A percentile compares a stretch with the other conserved stretches of the same genome.
These are phyloP conservation scores for Bothriochloa decipiens DNA, from an alignment of 176 grass and related monocot genomes.

Conservation along the genomic window DNA sequence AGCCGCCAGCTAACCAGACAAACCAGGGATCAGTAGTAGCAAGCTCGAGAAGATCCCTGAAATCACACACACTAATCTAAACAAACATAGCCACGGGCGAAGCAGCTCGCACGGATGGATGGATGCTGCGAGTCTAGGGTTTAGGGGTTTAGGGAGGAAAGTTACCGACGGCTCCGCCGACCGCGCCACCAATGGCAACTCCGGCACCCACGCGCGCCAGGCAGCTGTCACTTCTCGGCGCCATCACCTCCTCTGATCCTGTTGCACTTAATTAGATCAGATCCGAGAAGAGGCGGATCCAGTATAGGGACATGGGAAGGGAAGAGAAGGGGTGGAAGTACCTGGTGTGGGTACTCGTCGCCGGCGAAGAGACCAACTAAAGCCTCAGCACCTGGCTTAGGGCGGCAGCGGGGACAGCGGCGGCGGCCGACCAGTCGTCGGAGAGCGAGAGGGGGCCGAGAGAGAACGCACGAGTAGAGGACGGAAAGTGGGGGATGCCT, in stretches of 20 bases:
- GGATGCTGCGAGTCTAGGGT: conserved; percentile 36
- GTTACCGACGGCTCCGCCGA: conserved; percentile 85
- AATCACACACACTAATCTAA: background rate
- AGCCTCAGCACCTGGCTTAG: too few relatives aligned
- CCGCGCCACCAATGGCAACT: conserved; percentile 67
- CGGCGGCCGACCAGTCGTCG: too few relatives aligned
- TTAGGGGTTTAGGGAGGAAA: conserved; percentile 47
- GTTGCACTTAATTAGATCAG: background rate
- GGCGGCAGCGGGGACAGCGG: too few relatives aligned
- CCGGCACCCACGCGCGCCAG: conserved; percentile 73
- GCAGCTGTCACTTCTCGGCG: conserved; percentile 58
- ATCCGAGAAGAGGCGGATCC: background rate
- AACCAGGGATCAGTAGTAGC: conserved; percentile 19
- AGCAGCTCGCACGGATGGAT: background rate
- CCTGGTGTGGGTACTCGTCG: too few relatives aligned
- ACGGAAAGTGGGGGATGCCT: too few relatives aligned
- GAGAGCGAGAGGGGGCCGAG: too few relatives aligned
- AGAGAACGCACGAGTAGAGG: too few relatives aligned
- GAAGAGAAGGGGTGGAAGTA: too few relatives aligned
- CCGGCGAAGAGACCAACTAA: too few relatives aligned
- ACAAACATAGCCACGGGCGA: background rate
- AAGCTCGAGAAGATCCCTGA: background rate
- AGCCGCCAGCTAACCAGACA: background rate
- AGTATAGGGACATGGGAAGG: too few relatives aligned
- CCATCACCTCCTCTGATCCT: conserved; percentile 46